These are phyloP conservation scores for Candida montana DNA, from an alignment of 805 yeast genomes.

Conservation along the genomic window DNA sequence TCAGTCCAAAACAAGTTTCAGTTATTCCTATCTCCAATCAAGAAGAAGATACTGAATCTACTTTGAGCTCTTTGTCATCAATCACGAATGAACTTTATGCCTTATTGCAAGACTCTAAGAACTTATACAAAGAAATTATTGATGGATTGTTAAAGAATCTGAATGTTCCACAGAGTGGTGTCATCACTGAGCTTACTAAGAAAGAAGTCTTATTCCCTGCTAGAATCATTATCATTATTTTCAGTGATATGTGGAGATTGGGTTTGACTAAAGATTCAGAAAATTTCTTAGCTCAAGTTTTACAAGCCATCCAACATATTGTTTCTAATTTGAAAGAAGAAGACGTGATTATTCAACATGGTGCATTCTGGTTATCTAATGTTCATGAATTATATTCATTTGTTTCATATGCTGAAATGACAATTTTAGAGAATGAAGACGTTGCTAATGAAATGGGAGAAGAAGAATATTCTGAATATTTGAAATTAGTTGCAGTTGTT, in stretches of 20 bases:
- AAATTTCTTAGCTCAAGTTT: slow-evolving; percentile 81
- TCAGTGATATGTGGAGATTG: slow-evolving; percentile 97
- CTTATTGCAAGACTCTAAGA: slow-evolving; percentile 63
- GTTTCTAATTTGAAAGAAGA: slow-evolving; percentile 79
- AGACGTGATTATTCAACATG: slow-evolving; percentile 73
- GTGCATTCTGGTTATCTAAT: slow-evolving; percentile 96
- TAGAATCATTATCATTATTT: slow-evolving; percentile 82
- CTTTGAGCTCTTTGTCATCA: slow-evolving; percentile 49
- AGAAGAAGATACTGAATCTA: slow-evolving; percentile 42
- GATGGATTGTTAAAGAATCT: slow-evolving; percentile 81
- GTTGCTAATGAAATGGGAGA: slow-evolving; percentile 81
- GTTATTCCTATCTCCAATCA: slow-evolving; percentile 50
- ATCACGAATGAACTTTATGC: slow-evolving; percentile 72
- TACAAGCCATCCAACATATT: slow-evolving; percentile 79
- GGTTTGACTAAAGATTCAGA: slow-evolving; percentile 92
- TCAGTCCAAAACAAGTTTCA: slow-evolving; percentile 51
- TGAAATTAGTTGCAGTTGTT: slow-evolving; percentile 82
- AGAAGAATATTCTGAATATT: slow-evolving; percentile 84
- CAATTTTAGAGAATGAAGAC: slow-evolving; percentile 80
- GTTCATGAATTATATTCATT: slow-evolving; percentile 93
- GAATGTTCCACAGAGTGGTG: slow-evolving; percentile 80
- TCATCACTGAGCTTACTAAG: slow-evolving; percentile 74
- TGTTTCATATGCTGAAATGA: slow-evolving; percentile 87
- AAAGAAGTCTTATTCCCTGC: slow-evolving; percentile 96
- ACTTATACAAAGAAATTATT: slow-evolving; percentile 75